These are phyloP conservation scores for Camellia japonica DNA, from an alignment of 148 eudicot genomes.

Conservation along the genomic window DNA sequence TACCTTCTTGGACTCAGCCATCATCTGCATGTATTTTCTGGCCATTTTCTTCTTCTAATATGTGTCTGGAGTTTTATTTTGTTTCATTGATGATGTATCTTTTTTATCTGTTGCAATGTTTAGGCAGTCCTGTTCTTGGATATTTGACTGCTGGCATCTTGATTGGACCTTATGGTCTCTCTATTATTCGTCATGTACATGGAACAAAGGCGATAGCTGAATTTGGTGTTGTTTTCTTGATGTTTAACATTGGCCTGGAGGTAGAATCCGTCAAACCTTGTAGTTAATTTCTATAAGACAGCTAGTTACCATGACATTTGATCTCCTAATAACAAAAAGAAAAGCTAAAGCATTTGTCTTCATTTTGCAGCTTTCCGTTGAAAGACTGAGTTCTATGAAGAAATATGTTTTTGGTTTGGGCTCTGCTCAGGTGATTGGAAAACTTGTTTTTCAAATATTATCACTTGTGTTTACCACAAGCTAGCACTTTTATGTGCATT, in stretches of 20 bases:
- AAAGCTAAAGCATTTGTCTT: constrained; percentile 1
- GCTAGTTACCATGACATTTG: not conserved
- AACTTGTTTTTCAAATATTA: constrained; percentile 1
- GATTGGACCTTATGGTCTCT: constrained; percentile 99
- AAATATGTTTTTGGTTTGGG: constrained; percentile 99
- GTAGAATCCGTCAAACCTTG: constrained; percentile 37
- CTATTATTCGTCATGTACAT: constrained; percentile 94
- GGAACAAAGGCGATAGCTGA: constrained; percentile 99
- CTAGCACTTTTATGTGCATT: constrained; percentile 6
- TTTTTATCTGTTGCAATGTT: constrained; percentile 29
- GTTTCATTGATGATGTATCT: not conserved
- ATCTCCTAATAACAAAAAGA: constrained; percentile 13
- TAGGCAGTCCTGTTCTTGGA: constrained; percentile 99
- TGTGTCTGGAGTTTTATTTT: not conserved
- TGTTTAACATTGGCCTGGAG: constrained; percentile 98
- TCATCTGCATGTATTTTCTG: constrained; percentile 1
- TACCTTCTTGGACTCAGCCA: not conserved
- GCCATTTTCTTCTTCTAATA: not conserved
- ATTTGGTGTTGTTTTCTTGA: constrained; percentile 96
- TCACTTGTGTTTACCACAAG: not conserved
- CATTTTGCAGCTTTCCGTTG: constrained; percentile 86
- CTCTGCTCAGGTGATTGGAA: constrained; percentile 75
- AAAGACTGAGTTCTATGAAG: constrained; percentile 99
- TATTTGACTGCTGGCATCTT: constrained; percentile 96
- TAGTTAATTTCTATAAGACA: not conserved